These are phyloP conservation scores for Fraxinus sp. DNA, from an alignment of 305 asterid species.

Conservation along the genomic window DNA sequence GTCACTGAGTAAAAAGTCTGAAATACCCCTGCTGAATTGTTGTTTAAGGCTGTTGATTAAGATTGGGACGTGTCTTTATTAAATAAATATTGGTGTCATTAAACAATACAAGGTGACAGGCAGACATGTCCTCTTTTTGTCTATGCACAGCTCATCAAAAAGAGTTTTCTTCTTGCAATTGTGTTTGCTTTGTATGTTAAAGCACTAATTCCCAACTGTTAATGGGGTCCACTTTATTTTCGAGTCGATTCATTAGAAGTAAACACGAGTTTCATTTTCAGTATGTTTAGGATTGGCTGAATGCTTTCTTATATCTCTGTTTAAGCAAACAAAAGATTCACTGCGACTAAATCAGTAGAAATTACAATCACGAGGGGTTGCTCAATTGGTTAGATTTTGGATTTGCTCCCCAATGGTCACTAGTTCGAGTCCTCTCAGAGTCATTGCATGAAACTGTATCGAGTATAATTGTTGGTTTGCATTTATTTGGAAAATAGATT, in stretches of 20 bases:
- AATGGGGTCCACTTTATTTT: background rate
- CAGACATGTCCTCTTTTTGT: constrained; percentile 6
- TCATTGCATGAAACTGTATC: background rate
- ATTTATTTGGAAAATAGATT: background rate
- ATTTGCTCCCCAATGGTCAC: too few relatives aligned
- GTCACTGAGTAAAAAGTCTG: background rate
- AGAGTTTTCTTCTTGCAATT: background rate
- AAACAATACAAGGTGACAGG: constrained; percentile 2
- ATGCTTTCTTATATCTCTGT: background rate
- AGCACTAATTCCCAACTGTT: background rate
- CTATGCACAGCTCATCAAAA: constrained; percentile 4
- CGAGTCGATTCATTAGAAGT: background rate
- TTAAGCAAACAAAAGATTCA: background rate
- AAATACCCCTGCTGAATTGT: background rate
- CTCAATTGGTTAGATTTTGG: background rate
- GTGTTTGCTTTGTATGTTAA: constrained; percentile 1
- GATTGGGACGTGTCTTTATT: background rate
- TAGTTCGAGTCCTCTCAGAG: too few relatives aligned
- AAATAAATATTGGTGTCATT: background rate
- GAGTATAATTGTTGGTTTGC: background rate
- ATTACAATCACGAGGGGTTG: too few relatives aligned
- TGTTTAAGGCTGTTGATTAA: constrained; percentile 1
- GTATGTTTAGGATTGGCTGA: background rate
- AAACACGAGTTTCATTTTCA: background rate
- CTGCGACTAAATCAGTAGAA: background rate